Base-by-base conservation (phyloP, 768 basidiomycete genomes). In the Mrakia blollopis region DNA sequence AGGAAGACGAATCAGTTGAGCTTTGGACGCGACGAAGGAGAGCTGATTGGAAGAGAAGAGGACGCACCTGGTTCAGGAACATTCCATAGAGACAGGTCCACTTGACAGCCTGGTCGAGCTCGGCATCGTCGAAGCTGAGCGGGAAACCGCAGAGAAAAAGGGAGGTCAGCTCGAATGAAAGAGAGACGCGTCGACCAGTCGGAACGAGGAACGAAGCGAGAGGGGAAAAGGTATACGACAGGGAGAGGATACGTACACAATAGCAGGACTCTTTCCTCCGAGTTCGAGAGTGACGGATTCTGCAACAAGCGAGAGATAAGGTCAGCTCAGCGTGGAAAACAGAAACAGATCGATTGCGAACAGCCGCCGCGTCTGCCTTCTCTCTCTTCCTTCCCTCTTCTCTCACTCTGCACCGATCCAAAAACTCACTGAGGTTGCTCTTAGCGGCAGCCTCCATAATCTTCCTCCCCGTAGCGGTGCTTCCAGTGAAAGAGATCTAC, bases 231-330 rank as follows among this genome's bases (percentile, higher is more conserved):
- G 30, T 2, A 13, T n/a, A 32, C 16, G 23, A 62, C 30, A 4
- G 13, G 11, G 30, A 28, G 60, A 61, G 14, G 32, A n/a, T 5
- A 28, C 60, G 7, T 32, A 65, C 63, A 68, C 65, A 23, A 68
- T 68, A 16, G 65, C 65, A 41, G 65, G 65, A 68, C 65, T 68
- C 25, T 68, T 68, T 23, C 65, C 95, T 50, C 95, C 94, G 30
- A 98, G 88, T 83, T 98, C 96, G 71, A 98, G 87, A 28, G 94
- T 94, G 70, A 92, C 89, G 75, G 88, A 88, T 85, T 96, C 63
- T 65, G 23, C 0, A 65, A 18, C 2, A 28, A 28, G n/a, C 11
- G 60, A 28, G 32, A 61, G 60, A 61, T 44, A 50, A 21, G 18
- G 47, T 50, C 47, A 50, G 47, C 7, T 50, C 47, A 7, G 5